Base-by-base conservation (phyloP, 1,284 basidiomycete species). In the Sparassis latifolia region DNA sequence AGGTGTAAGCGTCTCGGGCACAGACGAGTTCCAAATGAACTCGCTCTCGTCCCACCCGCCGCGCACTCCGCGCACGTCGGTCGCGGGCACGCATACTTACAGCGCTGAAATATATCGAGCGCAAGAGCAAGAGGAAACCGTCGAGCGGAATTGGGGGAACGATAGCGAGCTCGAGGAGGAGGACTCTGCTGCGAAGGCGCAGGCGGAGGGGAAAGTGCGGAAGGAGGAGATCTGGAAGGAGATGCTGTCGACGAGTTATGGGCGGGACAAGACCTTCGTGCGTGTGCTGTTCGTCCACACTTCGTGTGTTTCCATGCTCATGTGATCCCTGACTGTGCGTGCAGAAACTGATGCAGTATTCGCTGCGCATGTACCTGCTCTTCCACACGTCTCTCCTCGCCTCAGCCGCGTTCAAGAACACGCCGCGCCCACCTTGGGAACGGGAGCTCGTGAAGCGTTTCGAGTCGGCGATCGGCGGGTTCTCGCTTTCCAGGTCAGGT, bases 321-420 rank as follows among this genome's bases (percentile, higher is more conserved):
- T 48, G 33, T 28, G 38, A 31, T 20, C 20, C 20, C 20, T 20
- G 20, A 20, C 20, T 20, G 20, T 20, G 20, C 20, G 6, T 37
- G 28, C 55, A 90, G 88, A 91, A 91, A 90, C 61, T 89, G 50
- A 80, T 90, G 51, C 88, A 91, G 71, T 91, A 90, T 64, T 78
- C 84, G 29, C 77, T 91, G 55, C 79, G 80, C 45, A 69, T 89
- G 50, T 89, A 84, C 65, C 72, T 91, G 39, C 64, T 86, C 31
- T 82, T 89, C 62, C 88, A 89, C 64, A 67, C 69, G 41, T 71
- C 77, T 4, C 48, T 84, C 32, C 69, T 73, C 2, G 57, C 68
- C 31, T 77, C 67, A 57, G 66, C 69, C 49, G 55, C 80, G 33
- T 66, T 80, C 55, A 70, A 76, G 50, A 69, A 69, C 52, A 63